A percentile compares a stretch with the other conserved stretches of the same genome.
Evolutionary conservation across 148 eudicot genomes (phyloP).

Genomic region (Cornus suecica): DNA sequence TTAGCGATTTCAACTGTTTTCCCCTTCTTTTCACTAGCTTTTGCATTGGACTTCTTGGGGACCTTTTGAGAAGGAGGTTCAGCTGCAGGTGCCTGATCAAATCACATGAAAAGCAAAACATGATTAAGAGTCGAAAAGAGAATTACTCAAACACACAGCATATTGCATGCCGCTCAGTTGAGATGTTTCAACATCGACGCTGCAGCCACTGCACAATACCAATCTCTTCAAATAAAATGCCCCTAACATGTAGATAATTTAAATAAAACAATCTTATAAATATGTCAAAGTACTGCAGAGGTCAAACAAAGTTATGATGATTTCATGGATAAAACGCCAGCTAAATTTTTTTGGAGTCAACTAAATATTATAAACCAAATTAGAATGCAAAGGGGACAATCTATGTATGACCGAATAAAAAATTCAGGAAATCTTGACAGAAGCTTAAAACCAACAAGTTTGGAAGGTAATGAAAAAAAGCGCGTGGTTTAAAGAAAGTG

Average conservation of each 20-base stretch:
- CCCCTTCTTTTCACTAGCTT: conserved; percentile 39
- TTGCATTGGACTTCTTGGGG: conserved; percentile 38
- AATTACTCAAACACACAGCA: neutral
- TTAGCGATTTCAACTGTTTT: conserved; percentile 33
- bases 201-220: neutral
- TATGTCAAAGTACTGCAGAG: neutral
- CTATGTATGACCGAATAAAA: too few relatives aligned
- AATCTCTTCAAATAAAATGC: neutral
- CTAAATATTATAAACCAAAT: too few relatives aligned
- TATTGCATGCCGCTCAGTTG: neutral
- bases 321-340: neutral
- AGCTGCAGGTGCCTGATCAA: conserved; percentile 38
- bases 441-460: neutral
- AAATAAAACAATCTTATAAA: neutral
- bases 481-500: too few relatives aligned
- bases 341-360: neutral
- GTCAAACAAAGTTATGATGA: neutral
- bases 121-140: neutral
- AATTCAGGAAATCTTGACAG: too few relatives aligned
- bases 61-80: conserved; percentile 32
- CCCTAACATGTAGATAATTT: neutral
- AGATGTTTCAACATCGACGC: neutral
- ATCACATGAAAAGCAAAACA: neutral
- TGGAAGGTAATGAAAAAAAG: neutral
- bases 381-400: too few relatives aligned